phyloP scores from a whole-genome alignment of 371 early-diverging fungal genomes.

The Rhizomucor pusillus region DNA sequence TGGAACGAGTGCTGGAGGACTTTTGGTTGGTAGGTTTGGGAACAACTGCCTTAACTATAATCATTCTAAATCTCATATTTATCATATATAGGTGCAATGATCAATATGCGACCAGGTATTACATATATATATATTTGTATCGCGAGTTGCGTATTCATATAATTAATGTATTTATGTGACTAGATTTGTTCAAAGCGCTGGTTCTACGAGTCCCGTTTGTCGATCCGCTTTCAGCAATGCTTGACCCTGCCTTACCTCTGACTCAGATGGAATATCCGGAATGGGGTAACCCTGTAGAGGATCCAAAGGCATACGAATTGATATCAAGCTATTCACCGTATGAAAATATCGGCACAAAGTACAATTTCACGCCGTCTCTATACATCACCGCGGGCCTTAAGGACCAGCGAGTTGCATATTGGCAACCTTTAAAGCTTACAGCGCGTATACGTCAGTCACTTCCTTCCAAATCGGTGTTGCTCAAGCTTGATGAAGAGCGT shows the following conservation, averaged over 20 bases:
- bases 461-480: constrained; percentile 9
- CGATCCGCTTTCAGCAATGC: constrained; percentile 81
- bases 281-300: constrained; percentile 81
- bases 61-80: constrained; percentile 1
- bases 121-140: background rate
- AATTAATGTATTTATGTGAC: background rate
- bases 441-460: constrained; percentile 31
- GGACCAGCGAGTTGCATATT: constrained; percentile 75
- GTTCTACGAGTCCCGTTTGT: constrained; percentile 85
- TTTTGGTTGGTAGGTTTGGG: constrained; percentile 54
- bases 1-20: constrained; percentile 81
- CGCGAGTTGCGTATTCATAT: too few species aligned
- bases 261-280: constrained; percentile 79
- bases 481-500: constrained; percentile 43
- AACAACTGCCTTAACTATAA: background rate
- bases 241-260: constrained; percentile 70
- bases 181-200: constrained; percentile 74
- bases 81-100: constrained; percentile 51
- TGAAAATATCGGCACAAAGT: constrained; percentile 57
- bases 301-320: constrained; percentile 49
- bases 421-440: constrained; percentile 78
- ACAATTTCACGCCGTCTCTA: constrained; percentile 49
- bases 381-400: constrained; percentile 75
- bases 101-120: constrained; percentile 63
- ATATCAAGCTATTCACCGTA: constrained; percentile 77